Conservation (phyloP, 164 flowering plant species). For the Tetracentron sinense region DNA sequence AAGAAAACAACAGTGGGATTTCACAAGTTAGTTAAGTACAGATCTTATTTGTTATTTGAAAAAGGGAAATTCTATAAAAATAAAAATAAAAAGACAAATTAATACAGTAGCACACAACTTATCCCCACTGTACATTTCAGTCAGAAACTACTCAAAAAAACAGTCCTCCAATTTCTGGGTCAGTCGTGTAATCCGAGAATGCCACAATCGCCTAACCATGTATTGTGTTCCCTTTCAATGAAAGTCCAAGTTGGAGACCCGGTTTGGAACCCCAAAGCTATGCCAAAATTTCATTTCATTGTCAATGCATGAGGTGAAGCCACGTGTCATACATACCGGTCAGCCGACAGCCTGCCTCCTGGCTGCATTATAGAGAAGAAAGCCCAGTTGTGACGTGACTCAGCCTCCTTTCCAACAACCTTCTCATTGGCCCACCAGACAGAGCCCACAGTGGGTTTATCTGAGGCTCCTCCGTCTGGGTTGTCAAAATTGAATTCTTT, state of each 20-base stretch:
- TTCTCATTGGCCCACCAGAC: slow-evolving; percentile 80
- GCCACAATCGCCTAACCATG: too few relatives aligned
- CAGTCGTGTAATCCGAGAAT: too few relatives aligned
- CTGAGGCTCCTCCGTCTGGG: slow-evolving; percentile 40
- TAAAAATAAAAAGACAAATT: too few relatives aligned
- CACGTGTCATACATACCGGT: slow-evolving; percentile 4
- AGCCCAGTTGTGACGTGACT: slow-evolving; percentile 48
- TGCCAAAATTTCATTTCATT: neutral
- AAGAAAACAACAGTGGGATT: too few relatives aligned
- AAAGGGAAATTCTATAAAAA: too few relatives aligned
- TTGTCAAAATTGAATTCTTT: slow-evolving; percentile 88
- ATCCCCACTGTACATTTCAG: too few relatives aligned
- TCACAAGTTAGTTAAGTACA: too few relatives aligned
- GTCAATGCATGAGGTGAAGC: neutral
- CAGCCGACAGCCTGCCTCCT: slow-evolving; percentile 71
- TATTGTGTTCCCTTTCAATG: neutral
- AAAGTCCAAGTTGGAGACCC: neutral
- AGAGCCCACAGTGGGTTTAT: slow-evolving; percentile 34
- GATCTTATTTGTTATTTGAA: too few relatives aligned
- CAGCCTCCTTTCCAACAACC: slow-evolving; percentile 43
- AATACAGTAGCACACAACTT: too few relatives aligned
- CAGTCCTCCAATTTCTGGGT: too few relatives aligned
- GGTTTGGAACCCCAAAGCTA: neutral
- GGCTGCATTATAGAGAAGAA: slow-evolving; percentile 80
- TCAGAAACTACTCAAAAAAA: too few relatives aligned